Conservation (phyloP, 73 alveolate species). For the Tetrahymena borealis region DNA sequence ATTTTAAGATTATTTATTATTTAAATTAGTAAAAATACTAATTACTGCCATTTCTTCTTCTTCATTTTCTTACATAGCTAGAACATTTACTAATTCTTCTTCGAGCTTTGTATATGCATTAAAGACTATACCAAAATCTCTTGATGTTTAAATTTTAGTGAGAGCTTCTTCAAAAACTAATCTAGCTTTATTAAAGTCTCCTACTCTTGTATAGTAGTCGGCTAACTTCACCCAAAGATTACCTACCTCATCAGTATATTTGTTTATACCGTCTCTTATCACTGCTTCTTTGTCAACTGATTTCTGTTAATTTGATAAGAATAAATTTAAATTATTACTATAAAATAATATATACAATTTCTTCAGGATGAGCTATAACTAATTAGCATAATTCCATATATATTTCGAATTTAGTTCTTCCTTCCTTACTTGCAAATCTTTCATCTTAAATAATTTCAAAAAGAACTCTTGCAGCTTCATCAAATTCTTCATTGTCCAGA, state of each 20-base stretch:
- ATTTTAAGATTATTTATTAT: not conserved
- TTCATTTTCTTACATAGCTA: conserved; percentile 32
- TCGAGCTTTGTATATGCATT: conserved; percentile 92
- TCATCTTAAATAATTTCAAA: conserved; percentile 83
- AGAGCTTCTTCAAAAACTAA: conserved; percentile 92
- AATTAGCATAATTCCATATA: conserved; percentile 88
- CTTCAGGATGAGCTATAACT: conserved; percentile 77
- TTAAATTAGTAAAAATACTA: not conserved
- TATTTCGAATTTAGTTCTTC: conserved; percentile 69
- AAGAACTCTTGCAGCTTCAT: conserved; percentile 65
- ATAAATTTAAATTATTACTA: no score
- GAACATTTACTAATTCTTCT: conserved; percentile 59
- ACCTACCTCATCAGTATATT: conserved; percentile 89
- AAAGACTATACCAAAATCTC: conserved; percentile 92
- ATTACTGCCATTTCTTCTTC: conserved; percentile 45
- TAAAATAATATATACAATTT: not conserved
- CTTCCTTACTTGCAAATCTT: conserved; percentile 62
- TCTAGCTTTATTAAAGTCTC: conserved; percentile 84
- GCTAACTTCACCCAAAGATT: conserved; percentile 88
- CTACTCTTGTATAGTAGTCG: conserved; percentile 75
- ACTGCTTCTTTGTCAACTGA: conserved; percentile 66
- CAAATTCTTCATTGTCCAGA: conserved; percentile 54
- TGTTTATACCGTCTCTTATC: conserved; percentile 78
- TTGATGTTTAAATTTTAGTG: conserved; percentile 76
- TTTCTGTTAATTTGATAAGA: no score